These are phyloP conservation scores for Ampelomyces quisqualis DNA, from an alignment of 2,329 filamentous ascomycete species.

Conservation along the genomic window DNA sequence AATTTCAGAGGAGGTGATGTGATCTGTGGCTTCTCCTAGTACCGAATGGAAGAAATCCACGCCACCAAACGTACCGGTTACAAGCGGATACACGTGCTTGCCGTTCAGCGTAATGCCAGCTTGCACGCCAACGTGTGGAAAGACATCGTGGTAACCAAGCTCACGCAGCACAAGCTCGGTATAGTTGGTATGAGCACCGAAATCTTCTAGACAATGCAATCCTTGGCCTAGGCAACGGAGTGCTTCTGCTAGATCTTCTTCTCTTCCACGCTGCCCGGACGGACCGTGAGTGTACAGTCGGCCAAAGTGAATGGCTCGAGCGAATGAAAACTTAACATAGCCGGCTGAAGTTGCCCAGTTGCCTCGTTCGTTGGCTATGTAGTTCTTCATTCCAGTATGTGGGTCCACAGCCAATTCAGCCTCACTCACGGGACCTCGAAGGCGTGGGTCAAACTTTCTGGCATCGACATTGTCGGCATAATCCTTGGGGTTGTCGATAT, in stretches of 20 bases:
- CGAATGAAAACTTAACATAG: conserved; percentile 62
- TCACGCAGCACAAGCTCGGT: conserved; percentile 55
- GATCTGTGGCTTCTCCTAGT: conserved; percentile 53
- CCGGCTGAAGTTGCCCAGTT: conserved; percentile 87
- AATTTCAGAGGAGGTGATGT: conserved; percentile 52
- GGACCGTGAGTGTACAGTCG: conserved; percentile 50
- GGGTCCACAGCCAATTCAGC: conserved; percentile 51
- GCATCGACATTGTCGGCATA: conserved; percentile 73
- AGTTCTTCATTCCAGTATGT: conserved; percentile 85
- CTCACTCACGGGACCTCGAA: conserved; percentile 71
- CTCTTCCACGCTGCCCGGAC: conserved; percentile 43
- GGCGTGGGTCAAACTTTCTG: conserved; percentile 73
- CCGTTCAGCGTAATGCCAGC: conserved; percentile 50
- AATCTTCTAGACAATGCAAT: conserved; percentile 57
- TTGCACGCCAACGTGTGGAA: conserved; percentile 53
- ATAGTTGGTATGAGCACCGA: conserved; percentile 58
- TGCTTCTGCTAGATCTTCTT: conserved; percentile 52
- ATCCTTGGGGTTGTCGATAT: conserved; percentile 47
- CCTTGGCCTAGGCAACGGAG: conserved; percentile 55
- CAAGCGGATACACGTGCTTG: conserved; percentile 53
- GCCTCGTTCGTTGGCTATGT: conserved; percentile 88
- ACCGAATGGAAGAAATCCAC: conserved; percentile 55
- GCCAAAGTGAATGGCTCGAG: conserved; percentile 52
- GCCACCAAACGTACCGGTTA: conserved; percentile 58
- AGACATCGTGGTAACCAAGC: conserved; percentile 54